phyloP scores from a whole-genome alignment of 2,329 filamentous ascomycete genomes.

The Neofusicoccum sp. region DNA sequence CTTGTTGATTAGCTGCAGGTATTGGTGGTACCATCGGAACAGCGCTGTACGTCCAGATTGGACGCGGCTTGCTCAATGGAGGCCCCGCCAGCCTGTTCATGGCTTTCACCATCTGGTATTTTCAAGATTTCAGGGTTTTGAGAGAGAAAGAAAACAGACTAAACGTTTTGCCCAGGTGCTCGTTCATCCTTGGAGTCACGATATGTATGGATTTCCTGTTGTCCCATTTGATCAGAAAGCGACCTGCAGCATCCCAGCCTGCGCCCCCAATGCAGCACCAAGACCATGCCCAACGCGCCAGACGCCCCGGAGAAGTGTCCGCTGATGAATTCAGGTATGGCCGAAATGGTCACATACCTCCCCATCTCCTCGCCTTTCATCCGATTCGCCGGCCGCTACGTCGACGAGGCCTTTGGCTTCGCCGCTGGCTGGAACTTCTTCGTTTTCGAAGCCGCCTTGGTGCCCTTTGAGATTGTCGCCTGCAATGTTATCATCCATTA shows the following conservation, averaged over 20 bases:
- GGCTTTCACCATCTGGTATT: constrained; percentile 49
- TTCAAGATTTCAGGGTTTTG: not conserved
- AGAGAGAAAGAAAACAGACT: not conserved
- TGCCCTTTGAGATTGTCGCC: constrained; percentile 70
- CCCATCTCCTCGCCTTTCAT: constrained; percentile 80
- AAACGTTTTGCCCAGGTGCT: constrained; percentile 35
- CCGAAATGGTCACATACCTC: constrained; percentile 76
- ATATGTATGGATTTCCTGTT: constrained; percentile 37
- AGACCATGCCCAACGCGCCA: not conserved
- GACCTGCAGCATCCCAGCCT: not conserved
- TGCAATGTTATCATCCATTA: constrained; percentile 76
- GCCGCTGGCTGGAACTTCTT: constrained; percentile 77
- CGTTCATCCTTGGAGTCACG: constrained; percentile 46
- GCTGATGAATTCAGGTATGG: constrained; percentile 51
- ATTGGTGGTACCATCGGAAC: constrained; percentile 52
- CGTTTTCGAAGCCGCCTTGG: constrained; percentile 67
- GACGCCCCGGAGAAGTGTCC: not conserved
- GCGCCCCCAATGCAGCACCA: constrained; percentile 21
- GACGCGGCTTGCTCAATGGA: constrained; percentile 49
- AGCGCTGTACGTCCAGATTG: constrained; percentile 52
- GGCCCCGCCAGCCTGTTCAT: constrained; percentile 51
- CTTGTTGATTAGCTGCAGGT: constrained; percentile 14
- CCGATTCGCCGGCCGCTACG: constrained; percentile 73
- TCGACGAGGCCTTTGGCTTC: constrained; percentile 75
- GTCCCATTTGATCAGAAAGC: not conserved